phyloP scores from a whole-genome alignment of 1,284 basidiomycete genomes.

The Agroathelia rolfsii region DNA sequence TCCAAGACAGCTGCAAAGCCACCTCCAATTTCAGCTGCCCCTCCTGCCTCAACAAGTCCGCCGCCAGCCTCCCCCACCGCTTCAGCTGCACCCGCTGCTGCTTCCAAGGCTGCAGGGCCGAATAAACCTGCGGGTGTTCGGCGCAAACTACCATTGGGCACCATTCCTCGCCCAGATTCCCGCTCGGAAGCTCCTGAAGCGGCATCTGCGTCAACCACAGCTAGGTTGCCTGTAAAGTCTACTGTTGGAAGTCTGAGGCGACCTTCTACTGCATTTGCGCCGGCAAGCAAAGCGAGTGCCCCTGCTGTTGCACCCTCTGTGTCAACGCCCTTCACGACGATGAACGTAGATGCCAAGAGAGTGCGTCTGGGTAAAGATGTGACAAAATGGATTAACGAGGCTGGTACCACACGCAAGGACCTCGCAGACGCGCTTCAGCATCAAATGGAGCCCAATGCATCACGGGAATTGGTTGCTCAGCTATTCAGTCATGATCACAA shows the following conservation, averaged over 20 bases:
- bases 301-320: conserved; percentile 24
- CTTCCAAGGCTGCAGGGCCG: conserved; percentile 22
- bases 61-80: conserved; percentile 25
- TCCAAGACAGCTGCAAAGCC: conserved; percentile 15
- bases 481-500: conserved; percentile 96
- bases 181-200: conserved; percentile 48
- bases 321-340: conserved; percentile 54
- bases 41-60: conserved; percentile 17
- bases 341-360: conserved; percentile 67
- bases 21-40: conserved; percentile 15
- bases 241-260: conserved; percentile 38
- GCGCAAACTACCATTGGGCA: conserved; percentile 60
- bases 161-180: conserved; percentile 46
- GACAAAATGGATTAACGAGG: conserved; percentile 76
- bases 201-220: conserved; percentile 22
- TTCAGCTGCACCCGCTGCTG: conserved; percentile 22
- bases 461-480: conserved; percentile 66
- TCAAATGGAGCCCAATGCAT: conserved; percentile 85
- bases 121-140: conserved; percentile 55
- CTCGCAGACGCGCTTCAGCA: conserved; percentile 78
- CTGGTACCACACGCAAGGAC: conserved; percentile 75
- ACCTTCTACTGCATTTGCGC: conserved; percentile 26
- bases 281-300: conserved; percentile 22
- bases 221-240: conserved; percentile 33
- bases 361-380: conserved; percentile 72